Evolutionary conservation across 176 grass and related monocot genomes (phyloP).

Genomic region (Rhipidocladum racemiflorum): DNA sequence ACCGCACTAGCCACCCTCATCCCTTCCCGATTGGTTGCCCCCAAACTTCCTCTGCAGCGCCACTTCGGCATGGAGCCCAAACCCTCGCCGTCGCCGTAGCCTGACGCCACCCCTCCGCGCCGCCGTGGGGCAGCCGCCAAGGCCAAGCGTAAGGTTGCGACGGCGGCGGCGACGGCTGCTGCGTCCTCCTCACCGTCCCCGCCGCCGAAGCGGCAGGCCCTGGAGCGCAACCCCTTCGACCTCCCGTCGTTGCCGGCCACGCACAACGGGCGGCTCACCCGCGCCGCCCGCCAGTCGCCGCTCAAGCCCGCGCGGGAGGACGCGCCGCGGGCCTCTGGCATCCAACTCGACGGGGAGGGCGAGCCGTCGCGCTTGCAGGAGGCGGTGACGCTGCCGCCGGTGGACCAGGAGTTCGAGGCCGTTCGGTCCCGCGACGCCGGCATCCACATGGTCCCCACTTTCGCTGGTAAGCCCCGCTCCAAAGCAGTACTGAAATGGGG

Average conservation of each 20-base stretch:
- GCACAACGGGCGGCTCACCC: constrained; percentile 34
- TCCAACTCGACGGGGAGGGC: not conserved
- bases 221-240: constrained; percentile 47
- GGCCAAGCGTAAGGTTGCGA: constrained; percentile 63
- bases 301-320: constrained; percentile 33
- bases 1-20: too few relatives aligned
- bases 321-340: not conserved
- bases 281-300: constrained; percentile 45
- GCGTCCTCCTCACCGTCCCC: not conserved
- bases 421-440: constrained; percentile 50
- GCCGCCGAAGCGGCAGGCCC: constrained; percentile 54
- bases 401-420: constrained; percentile 39
- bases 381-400: not conserved
- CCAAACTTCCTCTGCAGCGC: too few relatives aligned
- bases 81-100: constrained; percentile 28
- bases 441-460: constrained; percentile 64
- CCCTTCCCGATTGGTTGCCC: too few relatives aligned
- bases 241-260: not conserved
- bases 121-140: constrained; percentile 16
- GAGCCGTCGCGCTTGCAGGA: not conserved
- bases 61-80: constrained; percentile 45
- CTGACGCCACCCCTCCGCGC: not conserved
- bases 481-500: not conserved
- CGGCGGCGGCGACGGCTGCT: too few relatives aligned
- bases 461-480: constrained; percentile 47